Evolutionary conservation across 176 grass and related monocot genomes (phyloP).

Genomic region (Avena sativa): DNA sequence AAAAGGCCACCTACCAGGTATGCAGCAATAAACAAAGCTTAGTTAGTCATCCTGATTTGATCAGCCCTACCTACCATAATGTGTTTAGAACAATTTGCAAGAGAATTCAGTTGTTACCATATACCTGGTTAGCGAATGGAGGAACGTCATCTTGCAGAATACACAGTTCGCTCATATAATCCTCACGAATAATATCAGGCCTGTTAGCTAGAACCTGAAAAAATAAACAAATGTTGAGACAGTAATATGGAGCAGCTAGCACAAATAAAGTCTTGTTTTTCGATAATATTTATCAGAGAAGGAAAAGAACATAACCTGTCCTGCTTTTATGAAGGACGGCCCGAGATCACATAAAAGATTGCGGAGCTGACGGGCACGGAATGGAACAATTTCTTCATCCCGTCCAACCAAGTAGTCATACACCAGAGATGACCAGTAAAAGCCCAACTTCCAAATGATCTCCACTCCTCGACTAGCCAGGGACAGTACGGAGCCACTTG

Average conservation of each 20-base stretch:
- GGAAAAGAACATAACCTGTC: constrained; percentile 65
- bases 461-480: constrained; percentile 85
- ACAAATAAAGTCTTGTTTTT: neutral
- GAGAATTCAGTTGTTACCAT: constrained; percentile 21
- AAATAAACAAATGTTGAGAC: constrained; percentile 30
- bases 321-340: constrained; percentile 98
- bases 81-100: neutral
- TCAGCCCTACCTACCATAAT: neutral
- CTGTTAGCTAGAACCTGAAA: constrained; percentile 93
- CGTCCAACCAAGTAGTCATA: constrained; percentile 90
- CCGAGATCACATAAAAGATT: constrained; percentile 95
- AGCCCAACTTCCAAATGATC: constrained; percentile 88
- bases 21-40: neutral
- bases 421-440: constrained; percentile 90
- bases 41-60: constrained; percentile 28
- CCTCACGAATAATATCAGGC: constrained; percentile 97
- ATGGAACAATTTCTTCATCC: constrained; percentile 95
- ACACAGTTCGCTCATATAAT: constrained; percentile 99
- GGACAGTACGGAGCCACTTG: constrained; percentile 84
- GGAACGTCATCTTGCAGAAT: constrained; percentile 98
- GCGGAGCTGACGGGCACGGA: constrained; percentile 89
- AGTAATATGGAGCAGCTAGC: neutral
- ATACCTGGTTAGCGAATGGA: constrained; percentile 88
- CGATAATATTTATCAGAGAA: constrained; percentile 8
- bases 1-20: constrained; percentile 78